phyloP scores from a whole-genome alignment of 805 yeast genomes.

The Priceomyces haplophilus region DNA sequence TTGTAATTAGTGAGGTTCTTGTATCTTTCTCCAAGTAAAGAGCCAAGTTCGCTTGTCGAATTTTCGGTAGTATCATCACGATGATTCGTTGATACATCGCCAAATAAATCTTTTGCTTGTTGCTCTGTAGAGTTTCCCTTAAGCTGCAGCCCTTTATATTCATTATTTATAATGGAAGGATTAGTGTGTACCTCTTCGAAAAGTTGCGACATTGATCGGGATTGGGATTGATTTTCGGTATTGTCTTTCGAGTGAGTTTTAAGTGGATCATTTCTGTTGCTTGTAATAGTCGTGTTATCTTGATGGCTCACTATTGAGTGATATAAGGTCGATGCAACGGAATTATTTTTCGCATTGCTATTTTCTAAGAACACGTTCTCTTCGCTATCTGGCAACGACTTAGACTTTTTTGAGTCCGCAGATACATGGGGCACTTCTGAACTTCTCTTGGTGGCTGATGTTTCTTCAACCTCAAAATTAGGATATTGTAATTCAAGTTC shows the following conservation, averaged over 20 bases:
- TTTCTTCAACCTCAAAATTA: not conserved
- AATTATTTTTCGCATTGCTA: constrained; percentile 12
- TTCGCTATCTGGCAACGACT: constrained; percentile 17
- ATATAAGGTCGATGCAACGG: constrained; percentile 30
- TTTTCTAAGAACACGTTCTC: constrained; percentile 36
- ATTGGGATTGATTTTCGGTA: constrained; percentile 15
- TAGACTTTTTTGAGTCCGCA: constrained; percentile 9
- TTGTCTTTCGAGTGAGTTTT: constrained; percentile 4
- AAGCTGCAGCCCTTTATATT: not conserved
- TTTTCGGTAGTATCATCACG: constrained; percentile 13
- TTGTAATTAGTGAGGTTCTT: constrained; percentile 17
- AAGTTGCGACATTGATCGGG: constrained; percentile 30
- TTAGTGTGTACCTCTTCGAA: constrained; percentile 27
- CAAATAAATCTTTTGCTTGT: constrained; percentile 9
- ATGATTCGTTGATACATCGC: constrained; percentile 5
- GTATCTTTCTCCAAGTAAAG: constrained; percentile 20
- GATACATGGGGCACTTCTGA: constrained; percentile 1
- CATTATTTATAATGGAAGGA: constrained; percentile 2
- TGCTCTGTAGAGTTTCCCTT: constrained; percentile 5
- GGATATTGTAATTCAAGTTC: constrained; percentile 1
- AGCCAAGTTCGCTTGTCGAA: constrained; percentile 22
- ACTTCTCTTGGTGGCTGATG: not conserved
- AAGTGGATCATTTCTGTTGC: not conserved
- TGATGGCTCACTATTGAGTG: constrained; percentile 23
- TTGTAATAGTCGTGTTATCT: constrained; percentile 2